phyloP scores from a whole-genome alignment of 345 rosid genomes.

The Hibiscus tridactylites region DNA sequence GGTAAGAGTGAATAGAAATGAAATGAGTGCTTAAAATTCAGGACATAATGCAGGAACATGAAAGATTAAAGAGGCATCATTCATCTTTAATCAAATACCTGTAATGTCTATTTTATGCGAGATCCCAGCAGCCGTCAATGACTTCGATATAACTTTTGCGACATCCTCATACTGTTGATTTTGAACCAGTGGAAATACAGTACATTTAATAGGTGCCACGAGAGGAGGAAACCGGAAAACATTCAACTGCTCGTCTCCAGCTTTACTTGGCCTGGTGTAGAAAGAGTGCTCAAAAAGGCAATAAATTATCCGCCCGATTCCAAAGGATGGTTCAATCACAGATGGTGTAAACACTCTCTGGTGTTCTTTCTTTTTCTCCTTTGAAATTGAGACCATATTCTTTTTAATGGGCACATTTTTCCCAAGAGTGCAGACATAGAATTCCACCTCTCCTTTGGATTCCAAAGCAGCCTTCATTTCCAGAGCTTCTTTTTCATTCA shows the following conservation, averaged over 20 bases:
- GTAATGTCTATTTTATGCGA: constrained; percentile 89
- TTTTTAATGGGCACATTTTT: constrained; percentile 58
- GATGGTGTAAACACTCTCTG: constrained; percentile 89
- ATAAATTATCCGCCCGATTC: constrained; percentile 87
- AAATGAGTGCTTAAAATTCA: background rate
- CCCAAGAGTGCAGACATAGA: constrained; percentile 60
- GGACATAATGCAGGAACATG: background rate
- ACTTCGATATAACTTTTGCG: constrained; percentile 59
- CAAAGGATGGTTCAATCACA: constrained; percentile 91
- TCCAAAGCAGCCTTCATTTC: constrained; percentile 72
- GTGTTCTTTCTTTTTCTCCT: constrained; percentile 82
- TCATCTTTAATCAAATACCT: constrained; percentile 29
- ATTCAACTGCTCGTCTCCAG: constrained; percentile 79
- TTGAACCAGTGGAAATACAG: constrained; percentile 89
- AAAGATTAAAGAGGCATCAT: background rate
- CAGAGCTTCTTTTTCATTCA: constrained; percentile 86
- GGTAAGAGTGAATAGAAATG: background rate
- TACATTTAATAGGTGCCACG: constrained; percentile 89
- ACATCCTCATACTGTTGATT: constrained; percentile 70
- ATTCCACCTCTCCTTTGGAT: constrained; percentile 78
- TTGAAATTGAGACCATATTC: constrained; percentile 79
- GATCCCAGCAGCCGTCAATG: constrained; percentile 69
- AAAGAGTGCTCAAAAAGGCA: constrained; percentile 89
- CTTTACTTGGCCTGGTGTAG: constrained; percentile 78
- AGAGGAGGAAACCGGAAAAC: constrained; percentile 87